Evolutionary conservation across 2,329 filamentous ascomycete species (phyloP).

Genomic region (Calycina marina): DNA sequence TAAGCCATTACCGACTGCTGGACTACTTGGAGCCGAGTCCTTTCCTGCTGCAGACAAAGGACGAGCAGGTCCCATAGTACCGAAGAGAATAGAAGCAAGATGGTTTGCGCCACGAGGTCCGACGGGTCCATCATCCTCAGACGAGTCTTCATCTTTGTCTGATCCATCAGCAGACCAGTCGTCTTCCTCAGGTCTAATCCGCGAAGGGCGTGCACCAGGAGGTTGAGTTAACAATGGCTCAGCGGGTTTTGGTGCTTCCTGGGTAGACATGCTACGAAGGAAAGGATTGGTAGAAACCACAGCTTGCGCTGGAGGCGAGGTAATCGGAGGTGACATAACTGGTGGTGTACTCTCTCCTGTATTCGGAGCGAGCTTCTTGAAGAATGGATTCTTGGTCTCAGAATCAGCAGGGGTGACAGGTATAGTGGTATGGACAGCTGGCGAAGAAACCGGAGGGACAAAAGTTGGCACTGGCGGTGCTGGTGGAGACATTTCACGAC

Average conservation of each 20-base stretch:
- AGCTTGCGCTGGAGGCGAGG: constrained; percentile 18
- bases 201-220: constrained; percentile 32
- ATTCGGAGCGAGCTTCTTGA: constrained; percentile 57
- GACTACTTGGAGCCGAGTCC: constrained; percentile 27
- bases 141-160: constrained; percentile 57
- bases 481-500: constrained; percentile 39
- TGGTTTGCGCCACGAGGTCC: constrained; percentile 70
- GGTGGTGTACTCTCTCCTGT: constrained; percentile 33
- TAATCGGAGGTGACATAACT: constrained; percentile 15
- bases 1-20: constrained; percentile 25
- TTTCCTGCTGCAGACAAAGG: constrained; percentile 67
- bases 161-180: constrained; percentile 77
- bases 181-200: constrained; percentile 48
- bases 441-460: constrained; percentile 29
- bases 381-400: constrained; percentile 90
- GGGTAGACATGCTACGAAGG: constrained; percentile 66
- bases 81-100: constrained; percentile 87
- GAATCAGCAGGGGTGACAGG: constrained; percentile 35
- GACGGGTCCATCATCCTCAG: constrained; percentile 63
- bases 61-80: constrained; percentile 88
- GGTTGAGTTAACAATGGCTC: constrained; percentile 28
- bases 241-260: constrained; percentile 30
- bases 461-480: constrained; percentile 38
- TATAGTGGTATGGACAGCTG: constrained; percentile 5
- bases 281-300: constrained; percentile 87